Percentiles rank a stretch among this genome's conserved stretches.
These are phyloP conservation scores for Prillingera fragicola DNA, from an alignment of 1,284 basidiomycete genomes.

Conservation along the genomic window DNA sequence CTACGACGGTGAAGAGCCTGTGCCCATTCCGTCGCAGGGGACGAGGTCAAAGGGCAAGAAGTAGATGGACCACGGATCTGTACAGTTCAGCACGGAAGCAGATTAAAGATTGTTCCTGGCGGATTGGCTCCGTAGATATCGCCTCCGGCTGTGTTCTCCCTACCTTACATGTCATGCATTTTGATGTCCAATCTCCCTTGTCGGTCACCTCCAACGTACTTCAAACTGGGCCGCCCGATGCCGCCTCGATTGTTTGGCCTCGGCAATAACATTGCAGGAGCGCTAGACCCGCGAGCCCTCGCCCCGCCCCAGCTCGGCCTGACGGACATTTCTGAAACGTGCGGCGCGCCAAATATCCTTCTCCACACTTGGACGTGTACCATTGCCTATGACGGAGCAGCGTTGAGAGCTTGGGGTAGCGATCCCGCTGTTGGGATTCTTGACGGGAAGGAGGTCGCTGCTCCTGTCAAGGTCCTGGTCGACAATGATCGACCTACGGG, in stretches of 20 bases:
- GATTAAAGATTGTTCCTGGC: background rate
- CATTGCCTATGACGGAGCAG: too few relatives aligned
- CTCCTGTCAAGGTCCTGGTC: too few relatives aligned
- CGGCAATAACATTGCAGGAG: conserved; percentile 1
- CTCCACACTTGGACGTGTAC: too few relatives aligned
- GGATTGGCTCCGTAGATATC: conserved; percentile 4
- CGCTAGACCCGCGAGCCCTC: conserved; percentile 7
- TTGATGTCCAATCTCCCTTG: background rate
- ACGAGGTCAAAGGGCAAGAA: conserved; percentile 10
- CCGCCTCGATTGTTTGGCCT: background rate
- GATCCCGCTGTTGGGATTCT: too few relatives aligned
- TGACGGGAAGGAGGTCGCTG: too few relatives aligned
- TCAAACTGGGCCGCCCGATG: too few relatives aligned
- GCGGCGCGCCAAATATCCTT: too few relatives aligned
- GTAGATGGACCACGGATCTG: background rate
- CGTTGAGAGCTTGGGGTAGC: too few relatives aligned
- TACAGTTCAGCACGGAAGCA: background rate
- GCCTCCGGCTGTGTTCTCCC: background rate
- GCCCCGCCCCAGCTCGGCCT: background rate
- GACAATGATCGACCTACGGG: too few relatives aligned
- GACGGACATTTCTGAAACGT: too few relatives aligned
- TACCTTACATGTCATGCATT: background rate
- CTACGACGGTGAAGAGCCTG: conserved; percentile 64
- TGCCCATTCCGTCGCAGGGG: conserved; percentile 11
- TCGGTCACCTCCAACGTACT: too few relatives aligned